Evolutionary conservation across 192 early-diverging fungal genomes (phyloP).

Genomic region (Phycomyces nitens): DNA sequence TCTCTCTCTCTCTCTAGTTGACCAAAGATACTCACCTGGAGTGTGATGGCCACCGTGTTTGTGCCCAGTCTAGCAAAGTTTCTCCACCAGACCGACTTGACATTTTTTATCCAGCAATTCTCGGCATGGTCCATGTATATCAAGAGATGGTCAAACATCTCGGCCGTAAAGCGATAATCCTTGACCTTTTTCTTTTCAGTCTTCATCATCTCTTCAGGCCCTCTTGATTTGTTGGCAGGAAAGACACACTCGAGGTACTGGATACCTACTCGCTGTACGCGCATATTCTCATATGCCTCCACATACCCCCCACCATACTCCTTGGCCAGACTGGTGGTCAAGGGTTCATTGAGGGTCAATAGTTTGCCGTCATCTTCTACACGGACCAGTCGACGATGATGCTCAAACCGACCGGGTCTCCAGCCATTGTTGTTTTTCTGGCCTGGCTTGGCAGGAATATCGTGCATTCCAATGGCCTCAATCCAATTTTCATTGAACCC

Average conservation of each 20-base stretch:
- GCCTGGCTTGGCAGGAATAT: constrained; percentile 35
- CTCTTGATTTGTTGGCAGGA: constrained; percentile 31
- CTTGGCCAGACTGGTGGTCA: constrained; percentile 35
- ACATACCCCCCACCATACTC: constrained; percentile 41
- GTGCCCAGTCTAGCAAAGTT: constrained; percentile 39
- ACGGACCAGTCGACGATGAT: constrained; percentile 33
- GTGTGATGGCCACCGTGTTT: constrained; percentile 30
- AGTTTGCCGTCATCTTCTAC: constrained; percentile 26
- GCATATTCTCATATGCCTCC: constrained; percentile 31
- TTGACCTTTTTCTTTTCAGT: constrained; percentile 34
- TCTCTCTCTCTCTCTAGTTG: no score
- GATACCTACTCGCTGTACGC: constrained; percentile 33
- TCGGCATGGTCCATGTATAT: constrained; percentile 33
- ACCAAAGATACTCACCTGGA: constrained; percentile 39
- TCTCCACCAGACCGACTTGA: constrained; percentile 39
- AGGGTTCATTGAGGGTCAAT: constrained; percentile 36
- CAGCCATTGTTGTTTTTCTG: constrained; percentile 31
- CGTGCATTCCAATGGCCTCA: constrained; percentile 42
- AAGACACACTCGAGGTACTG: constrained; percentile 38
- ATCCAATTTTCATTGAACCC: constrained; percentile 43
- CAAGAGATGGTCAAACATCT: constrained; percentile 44
- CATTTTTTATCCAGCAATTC: constrained; percentile 37
- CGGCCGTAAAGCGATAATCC: constrained; percentile 42
- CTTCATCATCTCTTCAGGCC: constrained; percentile 32
- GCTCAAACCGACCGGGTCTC: constrained; percentile 34